A percentile compares a stretch with the other conserved stretches of the same genome.
phyloP scores from a whole-genome alignment of 2,329 filamentous ascomycete genomes.

The Tolypocladium sp. region DNA sequence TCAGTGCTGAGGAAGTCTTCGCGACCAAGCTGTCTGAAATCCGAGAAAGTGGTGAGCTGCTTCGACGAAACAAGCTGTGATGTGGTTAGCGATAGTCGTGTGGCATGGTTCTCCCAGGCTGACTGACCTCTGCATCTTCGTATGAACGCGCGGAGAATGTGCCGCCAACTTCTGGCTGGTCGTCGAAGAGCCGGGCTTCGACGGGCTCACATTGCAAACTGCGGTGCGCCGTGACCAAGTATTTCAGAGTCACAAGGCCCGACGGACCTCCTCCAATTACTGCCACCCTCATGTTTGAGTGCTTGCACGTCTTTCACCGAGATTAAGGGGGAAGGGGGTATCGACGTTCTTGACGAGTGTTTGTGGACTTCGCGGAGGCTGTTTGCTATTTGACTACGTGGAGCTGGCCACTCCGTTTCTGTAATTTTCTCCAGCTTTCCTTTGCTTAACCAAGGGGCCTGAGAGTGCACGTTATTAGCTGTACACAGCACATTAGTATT shows the following conservation, averaged over 20 bases:
- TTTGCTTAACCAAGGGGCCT: too few relatives aligned
- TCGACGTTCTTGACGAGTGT: too few relatives aligned
- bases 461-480: too few relatives aligned
- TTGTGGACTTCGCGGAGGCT: too few relatives aligned
- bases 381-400: too few relatives aligned
- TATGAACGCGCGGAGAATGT: slow-evolving; percentile 33
- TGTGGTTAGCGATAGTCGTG: too few relatives aligned
- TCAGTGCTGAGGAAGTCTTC: slow-evolving; percentile 30
- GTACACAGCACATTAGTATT: too few relatives aligned
- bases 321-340: too few relatives aligned
- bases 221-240: slow-evolving; percentile 20
- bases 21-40: slow-evolving; percentile 26
- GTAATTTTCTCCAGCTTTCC: too few relatives aligned
- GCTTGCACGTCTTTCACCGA: too few relatives aligned
- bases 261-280: slow-evolving; percentile 28
- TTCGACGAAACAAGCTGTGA: slow-evolving; percentile 32
- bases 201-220: slow-evolving; percentile 22
- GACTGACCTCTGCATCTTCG: slow-evolving; percentile 29
- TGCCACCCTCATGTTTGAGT: slow-evolving; percentile 24
- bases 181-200: slow-evolving; percentile 31
- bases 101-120: too few relatives aligned
- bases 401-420: too few relatives aligned
- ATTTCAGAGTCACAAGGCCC: slow-evolving; percentile 26
- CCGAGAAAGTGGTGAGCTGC: slow-evolving; percentile 36
- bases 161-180: slow-evolving; percentile 28